phyloP scores from a whole-genome alignment of 345 rosid genomes.

The Acer campestre region DNA sequence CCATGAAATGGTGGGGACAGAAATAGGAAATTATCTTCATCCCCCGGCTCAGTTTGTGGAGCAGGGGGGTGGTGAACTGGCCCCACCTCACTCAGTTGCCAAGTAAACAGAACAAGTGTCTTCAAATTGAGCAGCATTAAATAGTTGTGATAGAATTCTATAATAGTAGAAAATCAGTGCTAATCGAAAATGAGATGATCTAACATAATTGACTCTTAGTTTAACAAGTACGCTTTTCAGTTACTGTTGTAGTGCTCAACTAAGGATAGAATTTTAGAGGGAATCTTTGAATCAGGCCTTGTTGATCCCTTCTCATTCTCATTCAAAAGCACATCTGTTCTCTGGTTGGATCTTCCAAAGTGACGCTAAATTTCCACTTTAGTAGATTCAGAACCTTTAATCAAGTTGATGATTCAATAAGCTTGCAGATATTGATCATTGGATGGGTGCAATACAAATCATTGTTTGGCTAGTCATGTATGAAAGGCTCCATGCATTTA shows the following conservation, averaged over 20 bases:
- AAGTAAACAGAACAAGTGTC: not conserved
- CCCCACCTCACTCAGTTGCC: no score
- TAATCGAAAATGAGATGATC: not conserved
- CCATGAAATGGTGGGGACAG: not conserved
- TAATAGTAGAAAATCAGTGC: not conserved
- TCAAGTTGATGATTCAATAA: not conserved
- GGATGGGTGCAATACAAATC: not conserved
- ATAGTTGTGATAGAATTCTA: not conserved
- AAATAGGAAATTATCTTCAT: not conserved
- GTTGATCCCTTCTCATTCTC: not conserved
- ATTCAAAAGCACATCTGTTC: not conserved
- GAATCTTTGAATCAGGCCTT: not conserved
- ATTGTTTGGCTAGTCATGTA: not conserved
- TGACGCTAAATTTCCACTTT: not conserved
- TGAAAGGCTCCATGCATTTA: conserved; percentile 9
- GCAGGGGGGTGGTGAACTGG: not conserved
- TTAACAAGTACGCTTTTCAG: not conserved
- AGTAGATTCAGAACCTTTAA: not conserved
- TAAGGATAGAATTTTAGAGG: not conserved
- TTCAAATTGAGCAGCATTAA: not conserved
- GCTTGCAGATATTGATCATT: conserved; percentile 4
- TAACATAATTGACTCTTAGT: not conserved
- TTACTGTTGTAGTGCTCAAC: not conserved
- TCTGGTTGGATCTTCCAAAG: not conserved
- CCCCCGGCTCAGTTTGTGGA: not conserved